These are phyloP conservation scores for Lipomyces sp. DNA, from an alignment of 805 yeast species.

Conservation along the genomic window DNA sequence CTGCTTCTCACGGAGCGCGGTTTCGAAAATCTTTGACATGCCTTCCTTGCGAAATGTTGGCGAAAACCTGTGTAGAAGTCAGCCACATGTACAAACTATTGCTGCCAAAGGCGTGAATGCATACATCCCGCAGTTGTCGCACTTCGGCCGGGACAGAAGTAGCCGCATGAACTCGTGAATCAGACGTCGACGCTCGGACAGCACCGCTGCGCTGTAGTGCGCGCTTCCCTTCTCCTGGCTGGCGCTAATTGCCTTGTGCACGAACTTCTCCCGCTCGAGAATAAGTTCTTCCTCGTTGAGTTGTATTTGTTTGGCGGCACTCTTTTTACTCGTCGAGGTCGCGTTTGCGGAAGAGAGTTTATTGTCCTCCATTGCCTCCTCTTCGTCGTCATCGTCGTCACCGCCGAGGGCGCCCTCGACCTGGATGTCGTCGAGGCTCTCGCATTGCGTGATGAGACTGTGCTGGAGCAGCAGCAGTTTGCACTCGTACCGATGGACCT, in stretches of 20 bases:
- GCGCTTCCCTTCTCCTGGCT: constrained; percentile 62
- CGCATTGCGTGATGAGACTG: constrained; percentile 78
- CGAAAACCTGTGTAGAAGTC: constrained; percentile 47
- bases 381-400: constrained; percentile 51
- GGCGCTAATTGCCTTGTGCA: constrained; percentile 55
- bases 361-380: constrained; percentile 43
- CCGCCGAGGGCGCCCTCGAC: constrained; percentile 40
- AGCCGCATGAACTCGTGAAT: constrained; percentile 71
- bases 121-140: constrained; percentile 93
- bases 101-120: not conserved
- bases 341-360: constrained; percentile 28
- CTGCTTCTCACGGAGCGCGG: constrained; percentile 79
- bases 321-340: constrained; percentile 38
- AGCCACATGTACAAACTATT: not conserved
- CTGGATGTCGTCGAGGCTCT: constrained; percentile 64
- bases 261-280: constrained; percentile 64
- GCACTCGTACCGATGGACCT: constrained; percentile 72
- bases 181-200: constrained; percentile 74
- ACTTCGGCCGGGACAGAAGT: constrained; percentile 71
- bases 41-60: constrained; percentile 96
- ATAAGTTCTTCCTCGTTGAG: constrained; percentile 47
- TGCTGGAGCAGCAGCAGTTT: constrained; percentile 79
- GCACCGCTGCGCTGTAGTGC: constrained; percentile 71
- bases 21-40: constrained; percentile 85
- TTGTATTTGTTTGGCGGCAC: constrained; percentile 37